Evolutionary conservation across 306 rosid genomes (phyloP).

Genomic region (Lathyrus oleraceus): DNA sequence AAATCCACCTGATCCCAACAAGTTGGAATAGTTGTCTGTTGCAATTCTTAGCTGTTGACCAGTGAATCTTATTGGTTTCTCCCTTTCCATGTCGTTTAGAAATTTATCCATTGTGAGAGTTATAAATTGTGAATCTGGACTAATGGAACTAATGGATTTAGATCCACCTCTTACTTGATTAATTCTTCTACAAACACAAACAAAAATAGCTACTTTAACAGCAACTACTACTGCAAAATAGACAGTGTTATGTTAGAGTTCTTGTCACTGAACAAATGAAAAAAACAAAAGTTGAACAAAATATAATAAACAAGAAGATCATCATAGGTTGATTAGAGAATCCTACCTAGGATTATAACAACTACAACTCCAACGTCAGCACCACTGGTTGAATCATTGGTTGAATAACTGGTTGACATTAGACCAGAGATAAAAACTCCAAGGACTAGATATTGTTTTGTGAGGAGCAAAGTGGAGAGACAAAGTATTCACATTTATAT

Average conservation of each 20-base stretch:
- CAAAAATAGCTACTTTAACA: not conserved
- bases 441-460: not conserved
- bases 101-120: slow-evolving; percentile 38
- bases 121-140: slow-evolving; percentile 7
- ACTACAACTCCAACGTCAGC: not conserved
- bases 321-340: not conserved
- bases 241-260: not conserved
- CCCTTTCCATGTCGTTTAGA: slow-evolving; percentile 45
- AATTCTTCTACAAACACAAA: not conserved
- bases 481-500: not conserved
- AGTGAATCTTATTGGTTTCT: slow-evolving; percentile 44
- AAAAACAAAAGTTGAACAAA: not conserved
- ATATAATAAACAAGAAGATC: not conserved
- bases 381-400: not conserved
- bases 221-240: not conserved
- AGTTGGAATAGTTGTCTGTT: slow-evolving; percentile 38
- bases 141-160: not conserved
- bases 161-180: not conserved
- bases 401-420: slow-evolving; percentile 11
- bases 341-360: not conserved
- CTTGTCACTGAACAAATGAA: not conserved
- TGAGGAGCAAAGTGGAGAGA: not conserved
- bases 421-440: not conserved
- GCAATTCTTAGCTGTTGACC: slow-evolving; percentile 38
- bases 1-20: slow-evolving; percentile 52